A percentile compares a stretch with the other conserved stretches of the same genome.
Evolutionary conservation across 331 rosid genomes (phyloP).

Genomic region (Malus hybrid): DNA sequence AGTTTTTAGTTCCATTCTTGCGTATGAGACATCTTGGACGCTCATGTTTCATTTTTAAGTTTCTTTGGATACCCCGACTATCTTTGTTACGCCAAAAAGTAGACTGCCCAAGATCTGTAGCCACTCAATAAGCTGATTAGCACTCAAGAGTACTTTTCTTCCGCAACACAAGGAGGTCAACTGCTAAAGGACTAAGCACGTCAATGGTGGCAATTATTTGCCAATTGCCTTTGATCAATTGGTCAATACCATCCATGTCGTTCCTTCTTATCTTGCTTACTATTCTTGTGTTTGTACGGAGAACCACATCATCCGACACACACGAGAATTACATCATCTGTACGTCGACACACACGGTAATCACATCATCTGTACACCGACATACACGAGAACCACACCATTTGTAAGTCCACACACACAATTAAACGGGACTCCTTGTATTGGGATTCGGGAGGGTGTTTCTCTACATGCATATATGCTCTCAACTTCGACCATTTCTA

Average conservation of each 20-base stretch:
- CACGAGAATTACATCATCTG: too few relatives aligned
- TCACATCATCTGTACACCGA: too few relatives aligned
- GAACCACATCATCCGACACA: too few relatives aligned
- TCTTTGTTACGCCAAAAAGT: not conserved
- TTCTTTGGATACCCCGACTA: too few relatives aligned
- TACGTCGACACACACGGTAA: too few relatives aligned
- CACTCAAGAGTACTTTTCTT: slow-evolving; percentile 7
- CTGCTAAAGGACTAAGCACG: not conserved
- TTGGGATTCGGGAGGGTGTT: not conserved
- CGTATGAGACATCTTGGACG: too few relatives aligned
- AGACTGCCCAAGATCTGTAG: not conserved
- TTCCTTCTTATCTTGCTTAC: too few relatives aligned
- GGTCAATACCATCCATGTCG: not conserved
- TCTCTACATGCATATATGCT: not conserved
- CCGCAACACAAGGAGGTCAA: not conserved
- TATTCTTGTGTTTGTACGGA: too few relatives aligned
- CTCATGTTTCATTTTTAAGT: too few relatives aligned
- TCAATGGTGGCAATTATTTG: not conserved
- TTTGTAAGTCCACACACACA: not conserved
- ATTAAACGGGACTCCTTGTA: not conserved
- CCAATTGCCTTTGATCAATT: not conserved
- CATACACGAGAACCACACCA: not conserved
- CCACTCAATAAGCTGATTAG: not conserved
- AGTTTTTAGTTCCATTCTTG: too few relatives aligned
- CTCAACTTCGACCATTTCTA: not conserved